Conservation (phyloP, 2,329 filamentous ascomycete genomes). For the Pseudomassariella vexata region DNA sequence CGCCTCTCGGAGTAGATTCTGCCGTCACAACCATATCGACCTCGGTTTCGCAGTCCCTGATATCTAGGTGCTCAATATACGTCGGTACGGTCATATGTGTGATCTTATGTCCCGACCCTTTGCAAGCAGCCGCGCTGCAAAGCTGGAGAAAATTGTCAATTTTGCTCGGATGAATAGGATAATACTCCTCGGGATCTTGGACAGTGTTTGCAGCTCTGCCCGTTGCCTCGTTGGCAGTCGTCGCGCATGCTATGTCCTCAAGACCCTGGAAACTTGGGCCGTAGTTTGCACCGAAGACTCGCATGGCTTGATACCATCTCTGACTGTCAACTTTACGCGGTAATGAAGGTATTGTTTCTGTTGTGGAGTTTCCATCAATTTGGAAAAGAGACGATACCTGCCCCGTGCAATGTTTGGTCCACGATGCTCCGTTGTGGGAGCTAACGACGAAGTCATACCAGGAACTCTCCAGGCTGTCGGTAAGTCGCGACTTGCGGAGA, state of each 20-base stretch:
- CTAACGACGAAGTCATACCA: constrained; percentile 1
- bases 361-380: background rate
- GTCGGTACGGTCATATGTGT: background rate
- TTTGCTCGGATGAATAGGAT: background rate
- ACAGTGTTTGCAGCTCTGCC: background rate
- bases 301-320: background rate
- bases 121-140: background rate
- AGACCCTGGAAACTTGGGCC: constrained; percentile 3
- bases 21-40: background rate
- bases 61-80: background rate
- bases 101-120: background rate
- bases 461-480: background rate
- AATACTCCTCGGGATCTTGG: background rate
- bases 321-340: background rate
- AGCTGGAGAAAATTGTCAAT: constrained; percentile 1
- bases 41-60: background rate
- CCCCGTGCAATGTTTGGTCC: constrained; percentile 2
- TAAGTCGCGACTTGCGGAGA: background rate
- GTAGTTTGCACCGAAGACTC: background rate
- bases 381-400: background rate
- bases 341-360: background rate
- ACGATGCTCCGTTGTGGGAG: background rate
- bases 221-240: background rate
- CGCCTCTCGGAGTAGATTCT: background rate
- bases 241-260: background rate